Conservation (phyloP, 2,329 filamentous ascomycete species). For the Fusarium coffeatum region DNA sequence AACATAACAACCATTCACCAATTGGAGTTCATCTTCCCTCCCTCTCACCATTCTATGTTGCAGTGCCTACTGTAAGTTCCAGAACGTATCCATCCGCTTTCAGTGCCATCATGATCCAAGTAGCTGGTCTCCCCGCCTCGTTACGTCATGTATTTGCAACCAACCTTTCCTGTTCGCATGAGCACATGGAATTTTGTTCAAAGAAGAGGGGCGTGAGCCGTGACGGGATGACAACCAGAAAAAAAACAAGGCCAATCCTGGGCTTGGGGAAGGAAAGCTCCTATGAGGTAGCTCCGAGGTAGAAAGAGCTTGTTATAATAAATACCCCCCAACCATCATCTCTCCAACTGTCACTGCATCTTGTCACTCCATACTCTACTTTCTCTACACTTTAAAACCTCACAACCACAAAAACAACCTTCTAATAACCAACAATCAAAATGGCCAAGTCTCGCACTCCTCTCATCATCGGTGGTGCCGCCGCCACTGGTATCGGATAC, state of each 20-base stretch:
- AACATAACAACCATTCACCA: not conserved
- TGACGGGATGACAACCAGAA: constrained; percentile 17
- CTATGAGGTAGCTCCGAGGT: constrained; percentile 18
- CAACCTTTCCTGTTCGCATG: constrained; percentile 31
- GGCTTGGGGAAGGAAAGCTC: constrained; percentile 15
- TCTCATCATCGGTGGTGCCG: constrained; percentile 68
- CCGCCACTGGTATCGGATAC: constrained; percentile 79
- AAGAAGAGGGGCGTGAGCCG: constrained; percentile 19
- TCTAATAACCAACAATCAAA: constrained; percentile 8
- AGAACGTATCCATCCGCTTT: constrained; percentile 12
- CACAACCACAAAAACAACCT: not conserved
- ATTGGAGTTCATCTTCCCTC: not conserved
- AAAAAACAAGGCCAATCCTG: constrained; percentile 20
- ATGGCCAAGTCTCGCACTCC: constrained; percentile 61
- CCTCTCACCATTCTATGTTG: not conserved
- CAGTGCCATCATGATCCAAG: constrained; percentile 32
- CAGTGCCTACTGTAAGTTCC: not conserved
- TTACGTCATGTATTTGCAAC: constrained; percentile 48
- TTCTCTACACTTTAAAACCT: not conserved
- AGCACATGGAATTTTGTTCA: constrained; percentile 33
- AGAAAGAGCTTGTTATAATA: constrained; percentile 23
- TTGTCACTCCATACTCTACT: constrained; percentile 18
- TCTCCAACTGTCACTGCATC: constrained; percentile 12
- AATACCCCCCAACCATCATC: constrained; percentile 38
- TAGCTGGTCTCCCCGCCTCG: constrained; percentile 31